A percentile compares a stretch with the other conserved stretches of the same genome.
These are phyloP conservation scores for Monosporascus sp. DNA, from an alignment of 2,329 filamentous ascomycete species.

Conservation along the genomic window DNA sequence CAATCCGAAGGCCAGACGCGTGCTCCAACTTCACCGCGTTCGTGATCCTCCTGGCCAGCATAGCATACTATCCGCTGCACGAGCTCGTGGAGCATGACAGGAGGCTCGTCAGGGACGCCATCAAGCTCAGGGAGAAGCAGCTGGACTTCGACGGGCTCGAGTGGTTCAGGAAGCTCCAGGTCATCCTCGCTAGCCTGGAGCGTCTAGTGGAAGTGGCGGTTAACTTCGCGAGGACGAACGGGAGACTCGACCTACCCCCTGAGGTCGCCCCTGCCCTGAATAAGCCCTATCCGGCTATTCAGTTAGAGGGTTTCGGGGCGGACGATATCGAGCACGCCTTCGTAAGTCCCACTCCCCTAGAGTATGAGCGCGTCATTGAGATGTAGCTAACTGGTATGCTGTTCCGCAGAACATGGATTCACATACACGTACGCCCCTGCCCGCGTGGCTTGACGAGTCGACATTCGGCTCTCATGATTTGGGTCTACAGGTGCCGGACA, in stretches of 20 bases:
- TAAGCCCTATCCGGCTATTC: no score
- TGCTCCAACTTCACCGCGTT: conserved; percentile 21
- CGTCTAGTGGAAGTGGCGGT: conserved; percentile 4
- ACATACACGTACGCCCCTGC: background rate
- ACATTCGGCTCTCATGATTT: background rate
- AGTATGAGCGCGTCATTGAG: background rate
- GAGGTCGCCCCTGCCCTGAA: background rate
- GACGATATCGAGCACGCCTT: background rate
- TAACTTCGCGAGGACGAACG: background rate
- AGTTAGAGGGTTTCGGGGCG: no score
- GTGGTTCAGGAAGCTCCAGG: conserved; percentile 10
- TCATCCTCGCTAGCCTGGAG: conserved; percentile 11
- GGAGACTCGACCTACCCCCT: background rate
- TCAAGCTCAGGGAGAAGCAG: conserved; percentile 10
- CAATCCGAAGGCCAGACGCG: conserved; percentile 13
- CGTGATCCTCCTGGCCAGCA: conserved; percentile 18
- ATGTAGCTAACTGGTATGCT: no score
- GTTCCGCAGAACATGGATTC: background rate
- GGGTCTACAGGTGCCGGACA: background rate
- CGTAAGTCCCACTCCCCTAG: background rate
- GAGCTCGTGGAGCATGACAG: conserved; percentile 12
- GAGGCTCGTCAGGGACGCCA: conserved; percentile 12
- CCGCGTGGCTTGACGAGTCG: background rate
- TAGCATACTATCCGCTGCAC: conserved; percentile 15
- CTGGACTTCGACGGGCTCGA: conserved; percentile 11